phyloP scores from a whole-genome alignment of 73 alveolate genomes.

The Uronychia binucleata region DNA sequence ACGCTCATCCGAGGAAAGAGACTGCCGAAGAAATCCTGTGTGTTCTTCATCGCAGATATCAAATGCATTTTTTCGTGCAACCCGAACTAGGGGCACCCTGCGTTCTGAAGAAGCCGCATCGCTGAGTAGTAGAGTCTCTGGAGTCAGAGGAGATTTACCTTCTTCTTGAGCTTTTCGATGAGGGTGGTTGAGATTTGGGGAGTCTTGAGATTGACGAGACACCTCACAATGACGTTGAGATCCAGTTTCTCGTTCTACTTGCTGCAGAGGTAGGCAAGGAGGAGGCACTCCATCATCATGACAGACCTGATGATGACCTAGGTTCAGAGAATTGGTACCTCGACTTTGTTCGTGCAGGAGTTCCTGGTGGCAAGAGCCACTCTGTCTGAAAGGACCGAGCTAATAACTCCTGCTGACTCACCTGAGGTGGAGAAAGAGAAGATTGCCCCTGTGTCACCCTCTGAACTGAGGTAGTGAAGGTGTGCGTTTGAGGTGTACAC shows the following conservation, averaged over 20 bases:
- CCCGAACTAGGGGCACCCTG: background rate
- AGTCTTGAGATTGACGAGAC: background rate
- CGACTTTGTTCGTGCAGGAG: background rate
- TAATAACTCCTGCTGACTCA: background rate
- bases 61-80: background rate
- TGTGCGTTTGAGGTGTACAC: background rate
- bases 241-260: background rate
- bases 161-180: background rate
- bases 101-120: background rate
- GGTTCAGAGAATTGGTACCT: background rate
- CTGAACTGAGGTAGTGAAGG: background rate
- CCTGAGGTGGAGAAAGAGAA: background rate
- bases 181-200: background rate
- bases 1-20: background rate
- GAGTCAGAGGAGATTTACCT: background rate
- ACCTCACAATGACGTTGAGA: background rate
- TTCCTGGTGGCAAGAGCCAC: background rate
- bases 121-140: background rate
- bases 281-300: background rate
- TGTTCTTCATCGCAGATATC: background rate
- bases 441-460: background rate
- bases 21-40: background rate
- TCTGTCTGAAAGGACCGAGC: background rate
- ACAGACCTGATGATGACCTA: background rate
- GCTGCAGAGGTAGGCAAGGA: background rate